These are phyloP conservation scores for Vachellia pachyceras DNA, from an alignment of 306 rosid species.

Conservation along the genomic window DNA sequence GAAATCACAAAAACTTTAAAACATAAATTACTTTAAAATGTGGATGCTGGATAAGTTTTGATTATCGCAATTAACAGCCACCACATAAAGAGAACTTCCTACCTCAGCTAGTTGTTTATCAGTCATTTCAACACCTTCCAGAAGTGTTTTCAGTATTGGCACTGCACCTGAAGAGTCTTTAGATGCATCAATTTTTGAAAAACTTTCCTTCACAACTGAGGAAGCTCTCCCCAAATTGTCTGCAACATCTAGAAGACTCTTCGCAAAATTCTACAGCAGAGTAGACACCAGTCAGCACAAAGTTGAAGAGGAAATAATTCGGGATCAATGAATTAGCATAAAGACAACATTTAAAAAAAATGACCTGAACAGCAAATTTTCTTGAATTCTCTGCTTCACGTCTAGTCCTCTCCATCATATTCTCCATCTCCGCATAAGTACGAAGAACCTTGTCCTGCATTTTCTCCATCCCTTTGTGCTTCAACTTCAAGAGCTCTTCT, in stretches of 20 bases:
- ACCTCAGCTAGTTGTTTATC: conserved; percentile 96
- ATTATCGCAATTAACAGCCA: conserved; percentile 10
- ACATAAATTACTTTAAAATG: conserved; percentile 3
- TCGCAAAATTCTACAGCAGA: conserved; percentile 81
- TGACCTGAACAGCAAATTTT: conserved; percentile 95
- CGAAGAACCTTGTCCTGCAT: conserved; percentile 94
- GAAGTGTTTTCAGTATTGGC: conserved; percentile 82
- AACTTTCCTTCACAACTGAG: conserved; percentile 82
- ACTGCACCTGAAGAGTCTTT: conserved; percentile 71
- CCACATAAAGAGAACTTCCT: conserved; percentile 25
- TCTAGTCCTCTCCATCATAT: conserved; percentile 82
- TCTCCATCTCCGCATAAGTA: conserved; percentile 89
- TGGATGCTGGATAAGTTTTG: neutral
- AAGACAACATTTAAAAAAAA: neutral
- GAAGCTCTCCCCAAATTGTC: conserved; percentile 97
- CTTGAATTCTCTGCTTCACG: conserved; percentile 87
- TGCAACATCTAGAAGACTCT: conserved; percentile 92
- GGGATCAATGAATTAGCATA: neutral
- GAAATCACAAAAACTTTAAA: neutral
- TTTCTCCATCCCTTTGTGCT: conserved; percentile 76
- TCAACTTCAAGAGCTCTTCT: conserved; percentile 75
- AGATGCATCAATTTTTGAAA: conserved; percentile 77
- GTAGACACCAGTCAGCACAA: conserved; percentile 35
- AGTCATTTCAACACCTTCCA: conserved; percentile 99
- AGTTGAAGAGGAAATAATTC: conserved; percentile 9